Conservation (phyloP, 140 eudicot species). For the Flaveria floridana region DNA sequence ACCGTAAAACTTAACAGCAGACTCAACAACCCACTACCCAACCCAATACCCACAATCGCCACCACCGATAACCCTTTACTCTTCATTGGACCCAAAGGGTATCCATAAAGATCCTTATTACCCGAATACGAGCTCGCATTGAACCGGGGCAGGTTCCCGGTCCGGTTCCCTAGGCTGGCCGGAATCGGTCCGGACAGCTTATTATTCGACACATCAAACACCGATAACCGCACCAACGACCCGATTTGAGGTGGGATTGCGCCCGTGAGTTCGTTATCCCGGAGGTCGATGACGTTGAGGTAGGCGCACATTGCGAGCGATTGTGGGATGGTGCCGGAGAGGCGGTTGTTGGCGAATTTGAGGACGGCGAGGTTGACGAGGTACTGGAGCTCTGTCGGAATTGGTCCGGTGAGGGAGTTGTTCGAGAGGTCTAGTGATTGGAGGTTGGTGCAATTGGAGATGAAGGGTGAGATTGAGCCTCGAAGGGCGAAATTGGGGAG, state of each 20-base stretch:
- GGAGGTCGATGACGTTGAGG: constrained; percentile 80
- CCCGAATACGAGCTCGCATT: constrained; percentile 70
- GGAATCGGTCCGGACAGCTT: constrained; percentile 68
- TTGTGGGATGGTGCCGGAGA: constrained; percentile 57
- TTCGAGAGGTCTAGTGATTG: constrained; percentile 81
- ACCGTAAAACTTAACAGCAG: constrained; percentile 70
- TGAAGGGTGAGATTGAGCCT: constrained; percentile 67
- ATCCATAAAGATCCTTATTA: constrained; percentile 76
- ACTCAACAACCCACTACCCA: constrained; percentile 89
- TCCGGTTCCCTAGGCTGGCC: constrained; percentile 61
- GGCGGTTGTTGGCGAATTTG: constrained; percentile 64
- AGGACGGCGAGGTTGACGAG: constrained; percentile 79
- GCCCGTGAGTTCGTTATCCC: constrained; percentile 58
- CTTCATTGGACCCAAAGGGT: constrained; percentile 71
- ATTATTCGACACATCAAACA: constrained; percentile 71
- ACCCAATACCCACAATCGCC: constrained; percentile 82
- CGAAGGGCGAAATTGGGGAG: constrained; percentile 53
- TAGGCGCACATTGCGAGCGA: constrained; percentile 66
- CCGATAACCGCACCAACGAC: constrained; percentile 50
- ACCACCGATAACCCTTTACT: constrained; percentile 63
- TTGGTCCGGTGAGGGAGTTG: constrained; percentile 65
- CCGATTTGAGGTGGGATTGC: constrained; percentile 75
- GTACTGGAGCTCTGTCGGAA: constrained; percentile 60
- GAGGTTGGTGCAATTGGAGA: constrained; percentile 78
- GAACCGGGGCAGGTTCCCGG: constrained; percentile 54